Evolutionary conservation across 1,284 basidiomycete species (phyloP), one percentile per base, ranked within the genome.

Genomic region (Cutaneotrichosporon sp.): DNA sequence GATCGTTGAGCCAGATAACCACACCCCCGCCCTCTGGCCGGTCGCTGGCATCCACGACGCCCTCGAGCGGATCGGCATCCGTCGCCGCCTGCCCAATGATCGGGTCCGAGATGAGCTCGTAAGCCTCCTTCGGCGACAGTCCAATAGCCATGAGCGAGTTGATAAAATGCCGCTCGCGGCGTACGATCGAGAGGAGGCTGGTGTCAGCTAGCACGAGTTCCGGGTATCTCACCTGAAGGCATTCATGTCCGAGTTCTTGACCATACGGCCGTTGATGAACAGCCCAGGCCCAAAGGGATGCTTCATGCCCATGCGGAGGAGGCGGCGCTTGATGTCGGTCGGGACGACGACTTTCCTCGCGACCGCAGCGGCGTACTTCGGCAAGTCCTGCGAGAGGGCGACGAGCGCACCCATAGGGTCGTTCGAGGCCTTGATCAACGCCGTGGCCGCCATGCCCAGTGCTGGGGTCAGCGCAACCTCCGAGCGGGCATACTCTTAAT

Each of bases 1-100:
- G 73, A 72, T 97, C 86, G 71, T 97, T 97, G 82, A 87, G 85
- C 83, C 88, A 97, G 0, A 84, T 68, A 46, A 96, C 81, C 3
- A 86, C 79, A 14, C 77, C 80, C 0, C 86, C 88, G 1, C 81
- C 87, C 71, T 96, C 92, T 5, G 68, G 64, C n/a, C 88, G 78
- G 68, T 97, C 92, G 57, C 87, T 90, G 2, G 89, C 86, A 71
- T 96, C 92, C 47, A 92, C 86, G 10, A 93, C 63, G 0, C 84
- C 86, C 53, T 90, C 88, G 29, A 87, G 67, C 4, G 81, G 78
- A 47, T 80, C 82, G 3, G 74, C 67, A 42, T 70, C 72, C 6
- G 72, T 77, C 57, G 84, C 81, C 2, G 81, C 76, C 4, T 71
- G 68, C 3, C 78, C 78, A 46, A 87, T 78, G 5, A 77, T 73